Evolutionary conservation across 352 stramenopile genomes (phyloP), one percentile per base, ranked within the genome.

Genomic region (Pythium apleroticum): DNA sequence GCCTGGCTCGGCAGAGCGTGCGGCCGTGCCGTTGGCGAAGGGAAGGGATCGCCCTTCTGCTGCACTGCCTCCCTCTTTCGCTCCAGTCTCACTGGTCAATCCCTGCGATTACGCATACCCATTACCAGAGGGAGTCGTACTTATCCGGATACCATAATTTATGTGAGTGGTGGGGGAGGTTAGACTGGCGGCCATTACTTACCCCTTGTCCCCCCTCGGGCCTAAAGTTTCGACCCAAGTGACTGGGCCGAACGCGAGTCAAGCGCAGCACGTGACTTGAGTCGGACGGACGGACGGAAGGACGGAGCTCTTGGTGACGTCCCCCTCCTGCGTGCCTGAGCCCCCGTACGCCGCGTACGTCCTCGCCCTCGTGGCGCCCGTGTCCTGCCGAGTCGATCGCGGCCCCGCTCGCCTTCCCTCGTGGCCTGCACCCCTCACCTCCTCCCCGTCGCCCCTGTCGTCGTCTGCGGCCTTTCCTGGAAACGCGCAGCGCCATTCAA

Each of bases 81-180:
- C 12, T 46, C 22, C 17, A n/a, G n/a, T n/a, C n/a, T n/a, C n/a
- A n/a, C n/a, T n/a, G n/a, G n/a, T n/a, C n/a, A n/a, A n/a, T n/a
- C 3, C 37, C 37, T 46, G 37, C 12, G 37, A 46, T 46, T 11
- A 9, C 20, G 11, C 43, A 52, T 52, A 52, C 11, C n/a, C 20
- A 6, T 4, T 52, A 52, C 9, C 22, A 52, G 11, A 28, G 43
- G 43, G 5, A 19, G 28, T 52, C 43, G 43, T 52, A 52, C 43
- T 52, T 52, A 52, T 19, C 20, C n/a, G n/a, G 43, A 28, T 52
- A 52, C n/a, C 20, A 52, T 52, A 52, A n/a, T 52, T 52, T 30
- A 28, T 52, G n/a, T 52, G 43, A 52, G 43, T 52, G 43, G 43
- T 52, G 43, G 43, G 43, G 43, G 43, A 52, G 43, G 43, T 52